phyloP scores from a whole-genome alignment of 139 green algal genomes.

The Chlamydomonas incerta region DNA sequence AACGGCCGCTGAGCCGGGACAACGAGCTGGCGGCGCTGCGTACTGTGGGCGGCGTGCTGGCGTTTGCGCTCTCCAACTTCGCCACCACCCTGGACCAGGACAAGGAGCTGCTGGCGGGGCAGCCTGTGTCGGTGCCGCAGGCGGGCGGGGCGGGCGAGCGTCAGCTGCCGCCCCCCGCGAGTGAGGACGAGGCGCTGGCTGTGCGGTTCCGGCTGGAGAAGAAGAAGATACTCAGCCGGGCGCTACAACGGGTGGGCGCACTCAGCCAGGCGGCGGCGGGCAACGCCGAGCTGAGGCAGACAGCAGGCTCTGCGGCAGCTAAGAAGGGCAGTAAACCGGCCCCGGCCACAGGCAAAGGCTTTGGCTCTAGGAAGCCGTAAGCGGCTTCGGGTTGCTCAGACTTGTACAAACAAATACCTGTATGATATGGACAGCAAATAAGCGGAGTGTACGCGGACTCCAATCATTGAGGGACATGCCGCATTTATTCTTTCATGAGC shows the following conservation, averaged over 20 bases:
- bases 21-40: constrained; percentile 62
- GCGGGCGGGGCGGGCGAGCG: background rate
- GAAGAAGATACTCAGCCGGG: constrained; percentile 67
- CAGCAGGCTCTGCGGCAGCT: background rate
- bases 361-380: background rate
- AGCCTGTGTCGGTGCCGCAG: background rate
- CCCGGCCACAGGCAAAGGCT: constrained; percentile 19
- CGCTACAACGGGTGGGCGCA: constrained; percentile 52
- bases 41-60: constrained; percentile 64
- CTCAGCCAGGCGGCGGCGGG: constrained; percentile 39
- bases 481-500: no score
- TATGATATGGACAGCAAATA: no score
- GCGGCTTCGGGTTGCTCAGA: no score
- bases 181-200: constrained; percentile 65
- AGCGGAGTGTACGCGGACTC: no score
- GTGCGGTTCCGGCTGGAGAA: constrained; percentile 72
- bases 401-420: no score
- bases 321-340: constrained; percentile 25
- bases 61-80: constrained; percentile 70
- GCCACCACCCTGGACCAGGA: constrained; percentile 67
- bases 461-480: background rate
- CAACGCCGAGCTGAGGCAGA: constrained; percentile 2
- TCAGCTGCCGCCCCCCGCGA: constrained; percentile 7
- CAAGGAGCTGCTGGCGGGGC: constrained; percentile 45
- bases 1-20: constrained; percentile 39